Evolutionary conservation across 2,329 filamentous ascomycete genomes (phyloP).

Genomic region (Exophiala spinifera): DNA sequence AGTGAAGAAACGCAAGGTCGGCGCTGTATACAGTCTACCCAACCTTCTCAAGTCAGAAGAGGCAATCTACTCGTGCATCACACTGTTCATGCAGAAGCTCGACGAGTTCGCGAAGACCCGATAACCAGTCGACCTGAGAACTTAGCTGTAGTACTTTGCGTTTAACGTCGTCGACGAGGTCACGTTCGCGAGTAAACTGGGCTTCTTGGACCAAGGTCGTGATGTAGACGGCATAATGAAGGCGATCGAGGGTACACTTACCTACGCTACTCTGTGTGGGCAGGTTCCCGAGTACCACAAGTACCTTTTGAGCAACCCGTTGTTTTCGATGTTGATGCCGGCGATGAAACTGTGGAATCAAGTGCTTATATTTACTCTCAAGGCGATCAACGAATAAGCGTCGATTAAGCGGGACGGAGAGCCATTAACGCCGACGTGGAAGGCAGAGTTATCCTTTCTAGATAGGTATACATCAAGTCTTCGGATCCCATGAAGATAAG

Average conservation of each 20-base stretch:
- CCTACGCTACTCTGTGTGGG: conserved; percentile 31
- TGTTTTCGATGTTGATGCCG: conserved; percentile 33
- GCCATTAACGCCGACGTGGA: conserved; percentile 22
- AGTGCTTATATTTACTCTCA: conserved; percentile 35
- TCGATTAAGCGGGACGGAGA: conserved; percentile 32
- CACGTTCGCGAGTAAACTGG: conserved; percentile 42
- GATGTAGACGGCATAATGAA: conserved; percentile 40
- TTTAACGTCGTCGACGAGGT: conserved; percentile 44
- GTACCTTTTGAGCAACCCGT: conserved; percentile 32
- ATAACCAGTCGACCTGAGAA: conserved; percentile 33
- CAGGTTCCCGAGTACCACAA: conserved; percentile 32
- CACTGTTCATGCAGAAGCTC: conserved; percentile 59
- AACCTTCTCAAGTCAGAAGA: conserved; percentile 31
- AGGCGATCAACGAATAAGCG: conserved; percentile 33
- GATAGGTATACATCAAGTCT: conserved; percentile 32
- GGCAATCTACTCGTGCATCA: conserved; percentile 38
- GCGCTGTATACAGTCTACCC: conserved; percentile 27
- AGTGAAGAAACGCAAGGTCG: conserved; percentile 24
- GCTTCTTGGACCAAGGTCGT: conserved; percentile 42
- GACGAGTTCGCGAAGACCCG: conserved; percentile 36
- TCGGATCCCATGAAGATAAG: conserved; percentile 32
- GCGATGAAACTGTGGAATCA: conserved; percentile 38
- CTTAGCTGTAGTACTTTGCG: conserved; percentile 62
- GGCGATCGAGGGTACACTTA: conserved; percentile 32
- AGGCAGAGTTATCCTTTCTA: conserved; percentile 32